Evolutionary conservation across 805 yeast genomes (phyloP), one percentile per base, ranked within the genome.

Genomic region (Suhomyces faveliae): DNA sequence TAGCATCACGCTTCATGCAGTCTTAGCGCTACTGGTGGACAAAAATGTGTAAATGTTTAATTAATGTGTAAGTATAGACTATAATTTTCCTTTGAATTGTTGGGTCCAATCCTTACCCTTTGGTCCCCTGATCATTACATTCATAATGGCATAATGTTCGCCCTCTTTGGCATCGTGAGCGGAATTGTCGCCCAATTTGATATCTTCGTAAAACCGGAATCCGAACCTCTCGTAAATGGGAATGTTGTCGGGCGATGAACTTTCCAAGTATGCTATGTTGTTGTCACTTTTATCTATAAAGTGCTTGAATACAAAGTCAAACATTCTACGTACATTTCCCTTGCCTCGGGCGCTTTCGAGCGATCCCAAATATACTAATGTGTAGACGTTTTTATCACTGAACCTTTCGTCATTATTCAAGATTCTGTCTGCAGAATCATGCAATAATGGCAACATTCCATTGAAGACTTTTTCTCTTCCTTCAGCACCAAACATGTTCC

Each of bases 181-280:
- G 1, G 47, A 51, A 33, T 60, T 61, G 24, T 60, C 53, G 2
- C 78, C 78, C 54, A 79, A 64, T 59, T 74, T 61, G 30, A 79
- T 79, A 54, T 79, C 80, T 49, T 73, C 72, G 43, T 74, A 77
- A 21, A 73, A 71, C 30, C 69, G 64, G 55, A 78, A 79, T 5
- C 80, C 83, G 61, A 78, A 80, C 52, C 62, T 70, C 46, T 73
- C 71, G 58, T 80, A 80, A 46, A 80, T 78, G 5, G 84, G 84
- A 29, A 79, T 68, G 52, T 80, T 80, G 12, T 33, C 46, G 17
- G 50, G 44, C 4, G 66, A 48, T 7, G 78, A 62, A 1, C 80
- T 75, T 56, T 80, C 84, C 56, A 80, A 66, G 53, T 80, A 80
- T 3, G 77, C 58, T n/a, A 71, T 60, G 43, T 68, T 60, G 49